Conservation (phyloP, 345 rosid species). For the Murraya koenigii region DNA sequence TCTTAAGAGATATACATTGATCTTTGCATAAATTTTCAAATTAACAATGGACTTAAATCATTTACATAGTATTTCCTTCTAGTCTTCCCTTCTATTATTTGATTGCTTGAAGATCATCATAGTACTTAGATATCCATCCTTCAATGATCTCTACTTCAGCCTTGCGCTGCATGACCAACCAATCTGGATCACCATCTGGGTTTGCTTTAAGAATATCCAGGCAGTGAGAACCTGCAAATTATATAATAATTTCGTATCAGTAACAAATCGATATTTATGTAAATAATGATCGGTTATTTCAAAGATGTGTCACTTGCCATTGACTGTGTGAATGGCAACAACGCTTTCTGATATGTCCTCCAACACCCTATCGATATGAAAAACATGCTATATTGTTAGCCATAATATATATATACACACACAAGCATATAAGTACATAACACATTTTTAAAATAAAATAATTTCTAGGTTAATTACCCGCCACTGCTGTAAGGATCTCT, state of each 20-base stretch:
- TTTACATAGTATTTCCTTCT: not conserved
- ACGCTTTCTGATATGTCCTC: slow-evolving; percentile 29
- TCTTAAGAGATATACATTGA: not conserved
- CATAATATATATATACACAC: not conserved
- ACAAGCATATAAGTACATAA: not conserved
- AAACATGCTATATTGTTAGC: not conserved
- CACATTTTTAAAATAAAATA: not conserved
- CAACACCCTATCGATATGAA: slow-evolving; percentile 29
- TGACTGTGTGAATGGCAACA: slow-evolving; percentile 29
- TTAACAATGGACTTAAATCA: not conserved
- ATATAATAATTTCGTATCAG: not conserved
- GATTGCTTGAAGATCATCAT: slow-evolving; percentile 14
- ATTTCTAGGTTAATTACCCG: slow-evolving; percentile 21
- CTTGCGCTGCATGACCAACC: slow-evolving; percentile 32
- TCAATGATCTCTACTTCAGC: slow-evolving; percentile 22
- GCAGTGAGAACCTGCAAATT: slow-evolving; percentile 34
- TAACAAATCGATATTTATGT: not conserved
- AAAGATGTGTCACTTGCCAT: slow-evolving; percentile 20
- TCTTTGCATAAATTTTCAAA: not conserved
- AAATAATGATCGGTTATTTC: not conserved
- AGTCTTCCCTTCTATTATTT: not conserved
- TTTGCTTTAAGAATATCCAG: slow-evolving; percentile 28
- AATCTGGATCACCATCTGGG: slow-evolving; percentile 23
- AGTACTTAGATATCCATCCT: slow-evolving; percentile 27
- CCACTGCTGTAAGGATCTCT: slow-evolving; percentile 45